Base-by-base conservation (phyloP, 2,329 filamentous ascomycete species). In the Verticillium longisporum region DNA sequence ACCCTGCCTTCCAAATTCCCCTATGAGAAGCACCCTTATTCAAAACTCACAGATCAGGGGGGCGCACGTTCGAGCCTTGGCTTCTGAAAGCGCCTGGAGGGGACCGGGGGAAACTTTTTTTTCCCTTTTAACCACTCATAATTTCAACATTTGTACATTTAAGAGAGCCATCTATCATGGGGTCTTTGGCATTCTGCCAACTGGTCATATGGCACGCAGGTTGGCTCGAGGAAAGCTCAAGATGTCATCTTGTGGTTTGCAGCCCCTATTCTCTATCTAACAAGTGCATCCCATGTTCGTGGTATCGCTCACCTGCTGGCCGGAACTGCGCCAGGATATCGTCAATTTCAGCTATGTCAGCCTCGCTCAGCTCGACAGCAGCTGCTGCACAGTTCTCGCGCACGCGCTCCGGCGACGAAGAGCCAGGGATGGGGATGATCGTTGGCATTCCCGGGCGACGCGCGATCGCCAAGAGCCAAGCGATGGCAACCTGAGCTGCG, bases 371-470 rank as follows among this genome's bases (percentile, higher is more conserved):
- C 2, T 78, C 72, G 4, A 85, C 73, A 34, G 74, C 66, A 10
- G 18, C 45, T 18, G 45, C 45, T 61, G 76, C 78, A 45, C 77
- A 73, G 67, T 90, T 90, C 77, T 90, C 86, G 31, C 74, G 66
- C 7, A 89, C 78, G 18, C 86, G 78, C 38, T 75, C 78, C 9
- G 73, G 75, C 4, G 78, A 84, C 1, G 83, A 83, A 9, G 87
- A 82, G 2, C 87, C 87, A 0, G 88, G 88, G 63, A 90, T 89
- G 5, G 87, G 86, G 11, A 50, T 50, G 66, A 81, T 78, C 60
- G 84, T 75, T 63, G 83, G 78, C 33, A 79, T 75, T 2, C 80
- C 78, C 64, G 84, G 82, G 3, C 75, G 76, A 61, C 83, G 66
- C n/a, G 7, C 45, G n/a, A 50, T 9, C 10, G 45, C 18, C 45